Evolutionary conservation across 805 yeast genomes (phyloP).

Genomic region (Metschnikowia amazonensis): DNA sequence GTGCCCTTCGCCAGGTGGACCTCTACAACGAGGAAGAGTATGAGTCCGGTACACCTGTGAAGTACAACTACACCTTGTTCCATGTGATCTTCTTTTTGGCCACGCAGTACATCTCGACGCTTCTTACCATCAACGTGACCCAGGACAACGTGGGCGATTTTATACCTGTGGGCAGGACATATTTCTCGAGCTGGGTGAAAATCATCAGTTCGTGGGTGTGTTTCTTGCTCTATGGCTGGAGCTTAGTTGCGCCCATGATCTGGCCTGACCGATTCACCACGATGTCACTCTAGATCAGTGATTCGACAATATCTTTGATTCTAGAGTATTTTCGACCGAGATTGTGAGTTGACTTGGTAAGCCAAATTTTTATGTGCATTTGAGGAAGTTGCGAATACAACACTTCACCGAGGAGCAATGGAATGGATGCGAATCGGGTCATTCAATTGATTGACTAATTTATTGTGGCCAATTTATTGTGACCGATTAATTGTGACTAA

Average conservation of each 20-base stretch:
- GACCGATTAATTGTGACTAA: no score
- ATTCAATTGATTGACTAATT: no score
- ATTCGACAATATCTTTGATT: no score
- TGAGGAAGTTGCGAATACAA: no score
- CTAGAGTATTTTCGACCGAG: no score
- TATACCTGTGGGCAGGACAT: constrained; percentile 95
- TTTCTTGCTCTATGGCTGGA: constrained; percentile 83
- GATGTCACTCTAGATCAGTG: not conserved
- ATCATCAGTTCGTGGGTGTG: constrained; percentile 91
- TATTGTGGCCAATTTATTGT: not conserved
- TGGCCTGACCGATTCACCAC: constrained; percentile 80
- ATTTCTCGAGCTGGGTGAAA: constrained; percentile 93
- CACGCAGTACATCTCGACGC: constrained; percentile 93
- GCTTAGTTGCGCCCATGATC: constrained; percentile 81
- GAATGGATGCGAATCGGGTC: no score
- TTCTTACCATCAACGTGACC: constrained; percentile 86
- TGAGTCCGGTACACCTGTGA: constrained; percentile 44
- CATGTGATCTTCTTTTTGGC: constrained; percentile 91
- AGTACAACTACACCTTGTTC: constrained; percentile 82
- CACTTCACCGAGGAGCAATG: no score
- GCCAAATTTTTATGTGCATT: no score
- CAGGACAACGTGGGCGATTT: constrained; percentile 82
- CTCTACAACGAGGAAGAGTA: constrained; percentile 44
- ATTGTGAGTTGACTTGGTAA: no score
- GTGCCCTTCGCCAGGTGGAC: constrained; percentile 78